These are phyloP conservation scores for Yamadazyma insecticola DNA, from an alignment of 805 yeast species.

Conservation along the genomic window DNA sequence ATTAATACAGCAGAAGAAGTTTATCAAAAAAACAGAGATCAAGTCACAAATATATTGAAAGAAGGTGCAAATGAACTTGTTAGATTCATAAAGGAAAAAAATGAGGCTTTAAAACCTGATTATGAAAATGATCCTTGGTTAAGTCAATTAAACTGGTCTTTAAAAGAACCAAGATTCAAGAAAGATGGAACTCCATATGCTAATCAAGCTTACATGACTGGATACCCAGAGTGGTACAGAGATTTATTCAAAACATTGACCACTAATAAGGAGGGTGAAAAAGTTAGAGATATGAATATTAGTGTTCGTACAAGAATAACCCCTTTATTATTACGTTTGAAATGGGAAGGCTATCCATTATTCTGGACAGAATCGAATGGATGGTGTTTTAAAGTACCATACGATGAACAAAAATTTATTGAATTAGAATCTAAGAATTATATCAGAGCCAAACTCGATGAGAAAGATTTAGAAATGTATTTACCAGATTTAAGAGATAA, in stretches of 20 bases:
- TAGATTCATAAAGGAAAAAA: conserved; percentile 29
- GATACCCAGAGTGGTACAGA: conserved; percentile 92
- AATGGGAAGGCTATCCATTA: conserved; percentile 84
- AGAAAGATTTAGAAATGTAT: conserved; percentile 23
- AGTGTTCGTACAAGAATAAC: conserved; percentile 72
- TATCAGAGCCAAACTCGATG: conserved; percentile 21
- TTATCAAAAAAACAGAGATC: conserved; percentile 53
- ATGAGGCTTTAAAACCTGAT: conserved; percentile 20
- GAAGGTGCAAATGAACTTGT: conserved; percentile 59
- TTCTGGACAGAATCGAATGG: conserved; percentile 77
- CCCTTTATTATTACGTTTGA: conserved; percentile 67
- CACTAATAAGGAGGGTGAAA: conserved; percentile 21
- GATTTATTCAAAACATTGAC: conserved; percentile 38
- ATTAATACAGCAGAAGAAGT: conserved; percentile 61
- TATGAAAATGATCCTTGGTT: conserved; percentile 79
- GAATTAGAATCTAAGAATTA: conserved; percentile 37
- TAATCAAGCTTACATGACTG: conserved; percentile 73
- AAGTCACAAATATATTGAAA: conserved; percentile 55
- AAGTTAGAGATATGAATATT: conserved; percentile 44
- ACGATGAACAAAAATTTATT: conserved; percentile 22
- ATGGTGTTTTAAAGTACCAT: conserved; percentile 78
- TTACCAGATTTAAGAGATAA: conserved; percentile 19
- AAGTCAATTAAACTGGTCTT: conserved; percentile 82
- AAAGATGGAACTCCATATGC: conserved; percentile 68
- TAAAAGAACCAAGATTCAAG: conserved; percentile 53